Conservation (phyloP, 2,329 filamentous ascomycete genomes). For the Cadophora luteo-olivacea region DNA sequence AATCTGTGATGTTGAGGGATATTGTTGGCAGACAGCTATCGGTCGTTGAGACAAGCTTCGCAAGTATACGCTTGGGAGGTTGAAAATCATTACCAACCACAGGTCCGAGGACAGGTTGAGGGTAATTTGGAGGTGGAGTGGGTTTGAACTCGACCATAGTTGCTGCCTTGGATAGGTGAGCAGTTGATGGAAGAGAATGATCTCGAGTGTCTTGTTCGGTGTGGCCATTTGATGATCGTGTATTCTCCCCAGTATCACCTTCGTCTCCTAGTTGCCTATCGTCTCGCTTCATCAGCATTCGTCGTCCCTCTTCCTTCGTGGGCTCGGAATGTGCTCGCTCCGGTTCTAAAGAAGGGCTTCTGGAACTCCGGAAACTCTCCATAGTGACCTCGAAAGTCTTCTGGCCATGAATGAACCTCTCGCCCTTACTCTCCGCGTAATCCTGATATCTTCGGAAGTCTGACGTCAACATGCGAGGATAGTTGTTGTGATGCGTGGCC, state of each 20-base stretch:
- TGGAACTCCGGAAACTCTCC: constrained; percentile 39
- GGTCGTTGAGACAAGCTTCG: constrained; percentile 68
- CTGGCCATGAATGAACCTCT: constrained; percentile 60
- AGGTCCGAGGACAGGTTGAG: constrained; percentile 27
- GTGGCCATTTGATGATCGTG: background rate
- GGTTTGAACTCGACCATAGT: constrained; percentile 18
- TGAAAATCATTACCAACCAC: constrained; percentile 40
- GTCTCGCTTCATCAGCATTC: constrained; percentile 41
- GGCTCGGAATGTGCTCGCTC: constrained; percentile 40
- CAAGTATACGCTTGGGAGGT: constrained; percentile 57
- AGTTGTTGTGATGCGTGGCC: constrained; percentile 64
- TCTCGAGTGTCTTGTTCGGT: constrained; percentile 17
- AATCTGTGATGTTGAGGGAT: constrained; percentile 68
- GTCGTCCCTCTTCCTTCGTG: constrained; percentile 35
- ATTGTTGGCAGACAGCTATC: constrained; percentile 70
- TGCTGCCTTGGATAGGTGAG: constrained; percentile 21
- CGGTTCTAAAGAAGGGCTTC: constrained; percentile 39
- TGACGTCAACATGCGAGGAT: constrained; percentile 68
- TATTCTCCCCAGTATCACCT: background rate
- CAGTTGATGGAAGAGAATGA: constrained; percentile 26
- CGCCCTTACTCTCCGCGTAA: constrained; percentile 57
- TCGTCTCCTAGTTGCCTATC: constrained; percentile 37
- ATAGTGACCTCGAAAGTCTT: constrained; percentile 50
- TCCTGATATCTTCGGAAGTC: constrained; percentile 62
- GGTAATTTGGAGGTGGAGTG: constrained; percentile 7